A percentile compares a stretch with the other conserved stretches of the same genome.
Conservation (phyloP, 768 basidiomycete species). For the Grammothele lineata region DNA sequence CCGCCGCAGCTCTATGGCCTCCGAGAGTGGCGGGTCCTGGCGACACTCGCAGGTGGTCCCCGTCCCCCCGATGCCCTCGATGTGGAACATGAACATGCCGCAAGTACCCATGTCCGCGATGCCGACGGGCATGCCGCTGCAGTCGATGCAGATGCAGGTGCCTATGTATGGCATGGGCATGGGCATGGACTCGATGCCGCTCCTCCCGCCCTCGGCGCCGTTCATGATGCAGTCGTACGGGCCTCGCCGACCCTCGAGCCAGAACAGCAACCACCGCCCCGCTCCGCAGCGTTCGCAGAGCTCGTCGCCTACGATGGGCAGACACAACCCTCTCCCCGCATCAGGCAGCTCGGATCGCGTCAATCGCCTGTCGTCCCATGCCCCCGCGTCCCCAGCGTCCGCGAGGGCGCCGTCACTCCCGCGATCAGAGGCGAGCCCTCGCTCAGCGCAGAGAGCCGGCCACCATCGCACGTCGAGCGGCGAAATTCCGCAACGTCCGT, state of each 20-base stretch:
- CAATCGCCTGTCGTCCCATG: slow-evolving; percentile 2
- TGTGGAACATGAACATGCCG: slow-evolving; percentile 15
- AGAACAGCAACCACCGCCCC: slow-evolving; percentile 5
- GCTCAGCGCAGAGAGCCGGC: slow-evolving; percentile 1
- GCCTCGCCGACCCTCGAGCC: slow-evolving; percentile 33
- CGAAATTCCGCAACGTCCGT: slow-evolving; percentile 8
- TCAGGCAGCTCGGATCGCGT: slow-evolving; percentile 16
- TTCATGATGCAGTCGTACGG: slow-evolving; percentile 66
- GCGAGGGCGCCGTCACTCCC: slow-evolving; percentile 7
- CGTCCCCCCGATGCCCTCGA: slow-evolving; percentile 6
- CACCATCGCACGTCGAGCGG: slow-evolving; percentile 18
- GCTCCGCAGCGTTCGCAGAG: slow-evolving; percentile 25
- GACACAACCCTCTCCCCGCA: slow-evolving; percentile 2
- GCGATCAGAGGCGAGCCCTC: slow-evolving; percentile 9
- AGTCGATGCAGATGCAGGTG: slow-evolving; percentile 14
- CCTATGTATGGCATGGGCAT: slow-evolving; percentile 43
- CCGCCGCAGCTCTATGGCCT: slow-evolving; percentile 21
- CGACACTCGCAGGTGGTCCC: slow-evolving; percentile 3
- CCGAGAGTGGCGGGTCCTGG: slow-evolving; percentile 13
- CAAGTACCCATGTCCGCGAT: slow-evolving; percentile 3
- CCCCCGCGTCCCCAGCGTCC: slow-evolving; percentile 5
- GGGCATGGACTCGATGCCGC: slow-evolving; percentile 66
- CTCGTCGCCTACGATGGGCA: slow-evolving; percentile 22
- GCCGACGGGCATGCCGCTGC: slow-evolving; percentile 24
- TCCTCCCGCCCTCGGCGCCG: slow-evolving; percentile 69